Percentiles rank a stretch among this genome's conserved stretches.
These are phyloP conservation scores for Arthonia radiata DNA, from an alignment of 495 filamentous ascomycete genomes.

Conservation along the genomic window DNA sequence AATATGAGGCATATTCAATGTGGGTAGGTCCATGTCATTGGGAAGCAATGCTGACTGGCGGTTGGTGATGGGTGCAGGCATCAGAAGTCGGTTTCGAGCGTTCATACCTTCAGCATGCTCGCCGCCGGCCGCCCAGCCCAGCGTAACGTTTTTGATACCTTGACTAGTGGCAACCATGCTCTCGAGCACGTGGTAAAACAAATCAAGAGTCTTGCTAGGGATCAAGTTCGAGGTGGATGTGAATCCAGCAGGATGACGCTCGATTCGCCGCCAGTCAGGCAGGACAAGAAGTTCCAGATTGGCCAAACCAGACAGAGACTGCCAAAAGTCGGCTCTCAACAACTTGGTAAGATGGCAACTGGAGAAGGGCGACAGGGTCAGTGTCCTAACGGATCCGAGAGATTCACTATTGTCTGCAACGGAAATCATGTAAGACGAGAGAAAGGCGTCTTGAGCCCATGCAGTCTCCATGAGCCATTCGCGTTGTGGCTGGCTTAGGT, in stretches of 20 bases:
- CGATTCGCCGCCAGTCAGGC: constrained; percentile 27
- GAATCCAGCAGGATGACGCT: constrained; percentile 14
- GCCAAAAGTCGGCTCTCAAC: constrained; percentile 25
- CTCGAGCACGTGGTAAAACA: constrained; percentile 20
- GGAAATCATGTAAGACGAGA: constrained; percentile 28
- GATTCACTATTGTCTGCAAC: constrained; percentile 21
- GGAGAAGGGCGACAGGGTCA: constrained; percentile 28
- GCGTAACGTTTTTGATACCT: constrained; percentile 22
- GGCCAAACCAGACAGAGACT: constrained; percentile 16
- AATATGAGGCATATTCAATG: constrained; percentile 40
- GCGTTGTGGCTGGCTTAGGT: constrained; percentile 24
- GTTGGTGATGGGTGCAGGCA: constrained; percentile 27
- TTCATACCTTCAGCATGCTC: constrained; percentile 26
- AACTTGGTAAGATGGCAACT: constrained; percentile 20
- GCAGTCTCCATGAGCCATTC: constrained; percentile 32
- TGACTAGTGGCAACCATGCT: constrained; percentile 13
- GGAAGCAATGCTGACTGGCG: too few species aligned
- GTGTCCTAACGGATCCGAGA: constrained; percentile 18
- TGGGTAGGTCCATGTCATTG: constrained; percentile 42
- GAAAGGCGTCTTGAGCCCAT: constrained; percentile 31
- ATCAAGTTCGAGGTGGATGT: constrained; percentile 14
- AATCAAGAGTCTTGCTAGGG: constrained; percentile 18
- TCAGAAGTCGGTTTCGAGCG: constrained; percentile 23
- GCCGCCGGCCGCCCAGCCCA: constrained; percentile 31
- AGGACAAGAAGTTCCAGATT: constrained; percentile 22